Percentiles rank a stretch among this genome's conserved stretches.
Evolutionary conservation across 2,329 filamentous ascomycete species (phyloP).

Genomic region (Penicillium sp.): DNA sequence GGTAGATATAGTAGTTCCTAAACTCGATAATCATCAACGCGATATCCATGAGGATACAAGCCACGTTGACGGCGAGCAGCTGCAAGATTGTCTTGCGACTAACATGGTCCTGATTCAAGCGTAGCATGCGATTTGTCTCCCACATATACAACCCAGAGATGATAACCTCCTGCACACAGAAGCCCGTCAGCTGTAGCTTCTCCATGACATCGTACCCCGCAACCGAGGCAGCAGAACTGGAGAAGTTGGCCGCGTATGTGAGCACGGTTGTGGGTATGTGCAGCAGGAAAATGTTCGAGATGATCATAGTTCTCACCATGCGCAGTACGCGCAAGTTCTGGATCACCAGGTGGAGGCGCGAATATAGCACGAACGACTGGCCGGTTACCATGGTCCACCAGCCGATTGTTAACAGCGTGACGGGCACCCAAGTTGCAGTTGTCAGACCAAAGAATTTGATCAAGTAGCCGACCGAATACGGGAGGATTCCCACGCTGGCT

Average conservation of each 20-base stretch:
- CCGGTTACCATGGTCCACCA: conserved; percentile 61
- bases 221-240: conserved; percentile 15
- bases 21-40: conserved; percentile 43
- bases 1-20: conserved; percentile 41
- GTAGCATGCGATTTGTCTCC: conserved; percentile 46
- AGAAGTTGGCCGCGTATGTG: conserved; percentile 44
- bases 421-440: conserved; percentile 25
- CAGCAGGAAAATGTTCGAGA: conserved; percentile 53
- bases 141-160: conserved; percentile 53
- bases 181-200: conserved; percentile 41
- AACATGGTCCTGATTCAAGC: conserved; percentile 24
- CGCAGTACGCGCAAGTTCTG: conserved; percentile 49
- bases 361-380: conserved; percentile 60
- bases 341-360: conserved; percentile 58
- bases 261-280: conserved; percentile 56
- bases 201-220: conserved; percentile 33
- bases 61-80: conserved; percentile 55
- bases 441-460: conserved; percentile 31
- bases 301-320: conserved; percentile 57
- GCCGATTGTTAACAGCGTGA: conserved; percentile 49
- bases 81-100: conserved; percentile 45
- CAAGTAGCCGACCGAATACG: conserved; percentile 37
- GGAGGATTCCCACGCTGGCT: conserved; percentile 46
- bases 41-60: conserved; percentile 51
- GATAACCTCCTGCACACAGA: conserved; percentile 46